Evolutionary conservation across 371 early-diverging fungal genomes (phyloP), one percentile per base, ranked within the genome.

Genomic region (Rhizopus arrhizus): DNA sequence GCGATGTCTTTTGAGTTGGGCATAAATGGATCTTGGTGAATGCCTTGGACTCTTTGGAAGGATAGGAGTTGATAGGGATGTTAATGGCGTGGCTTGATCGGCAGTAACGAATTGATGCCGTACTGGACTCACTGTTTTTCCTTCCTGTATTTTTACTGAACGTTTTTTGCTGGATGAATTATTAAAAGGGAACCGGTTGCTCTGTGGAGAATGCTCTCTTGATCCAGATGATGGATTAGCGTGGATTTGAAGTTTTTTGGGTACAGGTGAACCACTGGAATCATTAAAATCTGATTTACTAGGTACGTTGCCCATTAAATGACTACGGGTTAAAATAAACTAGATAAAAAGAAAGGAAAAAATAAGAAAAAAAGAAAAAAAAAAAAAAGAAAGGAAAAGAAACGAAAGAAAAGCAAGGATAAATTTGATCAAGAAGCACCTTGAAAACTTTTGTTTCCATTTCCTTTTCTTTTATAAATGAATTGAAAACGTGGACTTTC

Each of bases 301-400:
- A 33, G 61, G 58, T 45, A 61, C 58, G 34, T 64, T 68, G 4
- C 69, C 69, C 69, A 68, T 67, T 2, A 31, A 41, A 12, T 46
- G 48, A 36, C 1, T 6, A 11, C 9, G 11, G 11, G 15, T 28
- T 9, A 9, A 36, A 36, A 28, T 11, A 31, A 48, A 48, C 4
- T 29, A 36, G 11, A n/a, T 38, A 52, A 35, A 16, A 35, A 51
- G 29, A 36, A 51, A 42, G 45, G 12, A 50, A 6, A 50, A 35
- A 34, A 22, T 4, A 35, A 13, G 38, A 48, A 13, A 36, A 41
- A 46, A 16, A 48, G 38, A 28, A 11, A 43, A 46, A 7, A 11
- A 40, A 10, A 45, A 43, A 15, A 43, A 58, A n/a, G 47, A 49
- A 41, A 33, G 28, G 16, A 33, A 34, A 33, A 8, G 29, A 22